Evolutionary conservation across 2,329 filamentous ascomycete species (phyloP), one percentile per base, ranked within the genome.

Genomic region (Apiospora rasikravindrae): DNA sequence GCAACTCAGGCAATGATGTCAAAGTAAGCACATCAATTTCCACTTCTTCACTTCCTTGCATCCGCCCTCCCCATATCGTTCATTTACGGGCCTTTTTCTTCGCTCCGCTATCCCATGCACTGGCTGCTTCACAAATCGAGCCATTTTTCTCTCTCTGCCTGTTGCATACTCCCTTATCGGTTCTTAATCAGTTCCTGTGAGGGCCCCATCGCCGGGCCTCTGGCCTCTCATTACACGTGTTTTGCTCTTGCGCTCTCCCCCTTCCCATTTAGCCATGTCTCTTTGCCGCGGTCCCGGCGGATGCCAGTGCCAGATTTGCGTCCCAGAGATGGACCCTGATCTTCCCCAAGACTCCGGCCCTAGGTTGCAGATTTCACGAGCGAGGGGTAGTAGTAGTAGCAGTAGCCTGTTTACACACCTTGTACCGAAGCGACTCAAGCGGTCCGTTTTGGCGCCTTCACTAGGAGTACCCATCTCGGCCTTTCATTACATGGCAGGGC

Each of bases 1-100:
- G 89, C 89, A 74, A 91, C 89, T n/a, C 88, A 90, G 78, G 87
- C 86, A 76, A 88, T 90, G 86, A 87, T 87, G 84, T 90, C 88
- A 82, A 90, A 84, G 88, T 90, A 86, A 80, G 88, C 72, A 71
- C 69, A 64, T 75, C 71, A 64, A 70, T 75, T 75, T 71, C 74
- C 73, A 68, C 76, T 72, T 73, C 74, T 77, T 73, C 70, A 74
- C 70, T 75, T 77, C 74, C 40, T 77, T 75, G 73, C 72, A 67
- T 73, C 69, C 51, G 45, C 66, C 33, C 42, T 64, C 33, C 72
- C 68, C 47, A 51, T 57, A 51, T 69, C 67, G 44, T 49, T 45
- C 67, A 51, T 69, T 69, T 69, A 47, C 68, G 68, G 47, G 45
- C 68, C 47, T 57, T 69, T 70, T 61, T 70, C 69, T 37, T 44